phyloP scores from a whole-genome alignment of 1,284 basidiomycete species.

The Heterobasidion irregulare region DNA sequence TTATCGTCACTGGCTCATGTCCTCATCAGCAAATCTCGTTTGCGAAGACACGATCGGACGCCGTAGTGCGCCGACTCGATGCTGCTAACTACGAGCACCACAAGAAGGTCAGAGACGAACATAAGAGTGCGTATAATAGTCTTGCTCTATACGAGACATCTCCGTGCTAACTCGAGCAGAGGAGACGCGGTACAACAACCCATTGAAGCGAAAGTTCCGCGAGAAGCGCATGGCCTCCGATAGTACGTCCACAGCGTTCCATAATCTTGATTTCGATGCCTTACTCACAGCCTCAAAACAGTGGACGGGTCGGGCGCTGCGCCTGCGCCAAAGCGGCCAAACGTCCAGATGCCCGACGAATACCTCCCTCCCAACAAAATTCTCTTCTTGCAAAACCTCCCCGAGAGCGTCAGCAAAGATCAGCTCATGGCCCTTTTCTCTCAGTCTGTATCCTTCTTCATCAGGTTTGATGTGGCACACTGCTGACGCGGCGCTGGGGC shows the following conservation, averaged over 20 bases:
- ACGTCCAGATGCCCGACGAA: conserved; percentile 97
- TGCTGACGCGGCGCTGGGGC: conserved; percentile 8
- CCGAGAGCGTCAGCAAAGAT: conserved; percentile 86
- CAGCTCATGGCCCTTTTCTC: conserved; percentile 84
- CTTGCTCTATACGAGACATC: not conserved
- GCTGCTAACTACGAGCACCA: conserved; percentile 64
- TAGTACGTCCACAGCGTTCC: conserved; percentile 32
- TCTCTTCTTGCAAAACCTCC: conserved; percentile 94
- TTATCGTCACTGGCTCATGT: not conserved
- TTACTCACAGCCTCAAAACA: conserved; percentile 17
- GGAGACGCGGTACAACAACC: conserved; percentile 77
- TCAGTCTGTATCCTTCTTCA: conserved; percentile 45
- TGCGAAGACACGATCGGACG: conserved; percentile 83
- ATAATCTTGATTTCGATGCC: conserved; percentile 3
- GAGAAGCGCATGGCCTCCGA: conserved; percentile 75
- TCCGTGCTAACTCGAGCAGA: conserved; percentile 33
- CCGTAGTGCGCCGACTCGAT: conserved; percentile 74
- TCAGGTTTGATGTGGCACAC: not conserved
- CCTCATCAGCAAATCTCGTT: conserved; percentile 81
- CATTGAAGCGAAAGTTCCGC: conserved; percentile 76
- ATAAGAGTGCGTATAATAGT: conserved; percentile 61
- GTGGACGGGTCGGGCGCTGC: conserved; percentile 64
- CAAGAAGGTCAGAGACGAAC: conserved; percentile 63
- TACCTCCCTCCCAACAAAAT: conserved; percentile 99
- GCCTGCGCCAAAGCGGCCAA: conserved; percentile 65